Conservation (phyloP, 495 filamentous ascomycete genomes). For the Cetradonia linearis region DNA sequence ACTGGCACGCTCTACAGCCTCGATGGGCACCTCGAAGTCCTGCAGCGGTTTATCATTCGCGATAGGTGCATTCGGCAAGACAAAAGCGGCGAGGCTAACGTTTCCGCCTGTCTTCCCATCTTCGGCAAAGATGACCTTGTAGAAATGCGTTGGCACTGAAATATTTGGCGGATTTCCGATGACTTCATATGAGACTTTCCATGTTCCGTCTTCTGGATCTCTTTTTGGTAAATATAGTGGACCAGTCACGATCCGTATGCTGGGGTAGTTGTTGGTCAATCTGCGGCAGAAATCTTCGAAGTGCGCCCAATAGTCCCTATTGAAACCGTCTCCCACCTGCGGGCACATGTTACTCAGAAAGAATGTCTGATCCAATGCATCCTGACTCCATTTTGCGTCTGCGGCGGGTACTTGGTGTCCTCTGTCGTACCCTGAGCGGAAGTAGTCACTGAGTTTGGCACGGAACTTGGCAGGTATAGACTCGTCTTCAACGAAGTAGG, state of each 20-base stretch:
- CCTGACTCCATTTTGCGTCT: slow-evolving; percentile 90
- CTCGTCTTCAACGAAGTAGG: slow-evolving; percentile 70
- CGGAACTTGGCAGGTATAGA: slow-evolving; percentile 77
- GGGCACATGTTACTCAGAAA: slow-evolving; percentile 92
- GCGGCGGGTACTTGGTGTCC: slow-evolving; percentile 86
- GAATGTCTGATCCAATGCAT: slow-evolving; percentile 91
- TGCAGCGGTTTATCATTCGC: slow-evolving; percentile 70
- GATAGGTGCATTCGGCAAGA: slow-evolving; percentile 88
- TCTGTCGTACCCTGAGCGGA: slow-evolving; percentile 69
- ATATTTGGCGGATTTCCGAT: slow-evolving; percentile 90
- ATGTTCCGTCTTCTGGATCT: slow-evolving; percentile 74
- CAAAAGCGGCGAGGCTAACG: slow-evolving; percentile 87
- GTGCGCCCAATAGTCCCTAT: slow-evolving; percentile 97
- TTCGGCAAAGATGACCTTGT: slow-evolving; percentile 95
- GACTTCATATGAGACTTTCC: slow-evolving; percentile 93
- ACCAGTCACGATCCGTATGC: slow-evolving; percentile 83
- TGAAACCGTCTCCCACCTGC: slow-evolving; percentile 95
- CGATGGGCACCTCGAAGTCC: slow-evolving; percentile 90
- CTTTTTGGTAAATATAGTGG: slow-evolving; percentile 81
- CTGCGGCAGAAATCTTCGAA: slow-evolving; percentile 94
- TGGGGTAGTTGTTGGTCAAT: slow-evolving; percentile 70
- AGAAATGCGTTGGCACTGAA: slow-evolving; percentile 96
- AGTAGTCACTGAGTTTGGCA: slow-evolving; percentile 84
- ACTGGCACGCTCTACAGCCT: slow-evolving; percentile 81
- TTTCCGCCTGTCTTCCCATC: slow-evolving; percentile 61